Percentiles rank a stretch among this genome's conserved stretches.
These are phyloP conservation scores for Debaryomyces subglobosus DNA, from an alignment of 1,139 yeast genomes.

Conservation along the genomic window DNA sequence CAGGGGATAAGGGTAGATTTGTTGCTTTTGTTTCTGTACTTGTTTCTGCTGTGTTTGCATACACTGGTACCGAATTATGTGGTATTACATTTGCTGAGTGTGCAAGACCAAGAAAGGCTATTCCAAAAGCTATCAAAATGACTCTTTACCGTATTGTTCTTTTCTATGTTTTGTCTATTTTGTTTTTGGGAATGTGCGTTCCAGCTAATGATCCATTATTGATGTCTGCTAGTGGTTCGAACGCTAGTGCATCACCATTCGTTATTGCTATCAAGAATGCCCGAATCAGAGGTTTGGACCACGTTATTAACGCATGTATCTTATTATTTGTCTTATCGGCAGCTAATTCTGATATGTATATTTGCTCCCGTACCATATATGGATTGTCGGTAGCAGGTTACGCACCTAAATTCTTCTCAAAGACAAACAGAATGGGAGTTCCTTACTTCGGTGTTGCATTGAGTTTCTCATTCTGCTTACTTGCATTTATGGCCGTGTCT, in stretches of 20 bases:
- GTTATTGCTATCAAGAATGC: slow-evolving; percentile 54
- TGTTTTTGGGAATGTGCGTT: slow-evolving; percentile 75
- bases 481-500: slow-evolving; percentile 67
- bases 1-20: slow-evolving; percentile 41
- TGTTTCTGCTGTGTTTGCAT: slow-evolving; percentile 77
- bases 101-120: slow-evolving; percentile 70
- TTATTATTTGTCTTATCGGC: slow-evolving; percentile 50
- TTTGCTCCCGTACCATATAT: slow-evolving; percentile 49
- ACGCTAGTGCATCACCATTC: slow-evolving; percentile 81
- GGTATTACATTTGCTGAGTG: slow-evolving; percentile 79
- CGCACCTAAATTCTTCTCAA: slow-evolving; percentile 43
- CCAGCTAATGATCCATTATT: slow-evolving; percentile 62
- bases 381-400: slow-evolving; percentile 50
- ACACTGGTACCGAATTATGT: slow-evolving; percentile 71
- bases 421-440: slow-evolving; percentile 41
- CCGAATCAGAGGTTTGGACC: slow-evolving; percentile 44
- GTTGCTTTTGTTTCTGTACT: slow-evolving; percentile 68
- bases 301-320: slow-evolving; percentile 49
- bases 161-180: slow-evolving; percentile 67
- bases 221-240: slow-evolving; percentile 35
- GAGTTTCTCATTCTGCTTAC: slow-evolving; percentile 22
- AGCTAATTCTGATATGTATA: slow-evolving; percentile 52
- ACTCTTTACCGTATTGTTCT: slow-evolving; percentile 76
- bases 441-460: slow-evolving; percentile 27
- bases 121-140: slow-evolving; percentile 76